phyloP scores from a whole-genome alignment of 345 rosid species.

The Carallia pectinifolia region DNA sequence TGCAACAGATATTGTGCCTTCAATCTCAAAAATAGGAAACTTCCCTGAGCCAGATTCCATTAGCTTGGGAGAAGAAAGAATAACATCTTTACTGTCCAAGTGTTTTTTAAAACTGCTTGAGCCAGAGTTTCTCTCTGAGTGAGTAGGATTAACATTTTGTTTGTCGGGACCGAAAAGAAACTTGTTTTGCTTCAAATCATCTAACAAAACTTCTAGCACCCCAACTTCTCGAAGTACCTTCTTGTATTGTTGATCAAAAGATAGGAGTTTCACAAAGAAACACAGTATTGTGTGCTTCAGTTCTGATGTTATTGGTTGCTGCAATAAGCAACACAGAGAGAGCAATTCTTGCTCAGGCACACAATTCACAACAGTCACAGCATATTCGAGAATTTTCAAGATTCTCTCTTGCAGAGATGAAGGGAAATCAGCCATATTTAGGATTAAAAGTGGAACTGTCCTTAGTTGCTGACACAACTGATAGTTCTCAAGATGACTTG shows the following conservation, averaged over 20 bases:
- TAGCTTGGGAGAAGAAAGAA: slow-evolving; percentile 88
- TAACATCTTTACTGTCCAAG: slow-evolving; percentile 73
- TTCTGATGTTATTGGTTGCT: slow-evolving; percentile 88
- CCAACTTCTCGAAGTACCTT: slow-evolving; percentile 98
- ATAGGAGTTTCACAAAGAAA: slow-evolving; percentile 91
- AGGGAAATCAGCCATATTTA: slow-evolving; percentile 95
- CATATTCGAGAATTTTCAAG: slow-evolving; percentile 96
- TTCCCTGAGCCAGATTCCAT: slow-evolving; percentile 79
- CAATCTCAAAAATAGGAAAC: slow-evolving; percentile 82
- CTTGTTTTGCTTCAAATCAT: slow-evolving; percentile 95
- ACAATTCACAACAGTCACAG: slow-evolving; percentile 97
- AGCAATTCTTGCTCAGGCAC: slow-evolving; percentile 98
- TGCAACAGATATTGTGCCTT: slow-evolving; percentile 69
- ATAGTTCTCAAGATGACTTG: slow-evolving; percentile 96
- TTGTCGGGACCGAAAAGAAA: slow-evolving; percentile 75
- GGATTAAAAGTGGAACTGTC: slow-evolving; percentile 92
- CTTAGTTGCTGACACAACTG: slow-evolving; percentile 85
- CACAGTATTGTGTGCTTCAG: slow-evolving; percentile 89
- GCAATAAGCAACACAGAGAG: slow-evolving; percentile 96
- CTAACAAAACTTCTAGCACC: slow-evolving; percentile 85
- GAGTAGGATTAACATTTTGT: slow-evolving; percentile 38
- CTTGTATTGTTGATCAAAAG: slow-evolving; percentile 98
- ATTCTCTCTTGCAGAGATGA: slow-evolving; percentile 88
- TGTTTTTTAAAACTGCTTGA: slow-evolving; percentile 84
- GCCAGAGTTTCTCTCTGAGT: slow-evolving; percentile 62